phyloP scores from a whole-genome alignment of 208 protist genomes.

The Strigomonas culicis region DNA sequence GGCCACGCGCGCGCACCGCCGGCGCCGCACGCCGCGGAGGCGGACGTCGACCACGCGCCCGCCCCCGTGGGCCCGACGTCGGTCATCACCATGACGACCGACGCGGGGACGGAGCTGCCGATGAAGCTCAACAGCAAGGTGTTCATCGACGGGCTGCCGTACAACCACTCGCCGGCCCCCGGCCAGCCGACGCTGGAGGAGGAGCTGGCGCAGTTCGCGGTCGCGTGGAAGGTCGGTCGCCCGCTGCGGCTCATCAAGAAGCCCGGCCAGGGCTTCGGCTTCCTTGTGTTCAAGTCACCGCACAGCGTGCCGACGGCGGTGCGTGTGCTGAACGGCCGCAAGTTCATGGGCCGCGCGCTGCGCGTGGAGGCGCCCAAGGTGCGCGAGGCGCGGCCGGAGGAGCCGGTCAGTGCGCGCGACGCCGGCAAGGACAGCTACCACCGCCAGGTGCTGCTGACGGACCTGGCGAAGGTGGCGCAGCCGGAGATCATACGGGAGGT shows the following conservation, averaged over 20 bases:
- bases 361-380: slow-evolving; percentile 87
- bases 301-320: slow-evolving; percentile 84
- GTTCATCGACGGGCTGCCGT: slow-evolving; percentile 89
- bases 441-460: slow-evolving; percentile 83
- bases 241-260: slow-evolving; percentile 87
- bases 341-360: slow-evolving; percentile 84
- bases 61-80: slow-evolving; percentile 8
- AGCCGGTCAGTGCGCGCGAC: slow-evolving; percentile 34
- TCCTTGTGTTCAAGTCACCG: slow-evolving; percentile 82
- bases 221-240: slow-evolving; percentile 83
- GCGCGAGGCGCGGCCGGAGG: slow-evolving; percentile 37
- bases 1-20: background rate
- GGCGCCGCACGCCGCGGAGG: no score
- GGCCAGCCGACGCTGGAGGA: slow-evolving; percentile 71
- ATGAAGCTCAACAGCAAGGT: slow-evolving; percentile 86
- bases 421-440: slow-evolving; percentile 69
- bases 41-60: background rate
- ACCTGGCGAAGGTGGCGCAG: slow-evolving; percentile 77
- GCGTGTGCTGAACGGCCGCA: slow-evolving; percentile 81
- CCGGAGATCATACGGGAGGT: slow-evolving; percentile 88
- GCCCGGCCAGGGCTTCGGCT: slow-evolving; percentile 87
- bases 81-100: slow-evolving; percentile 67
- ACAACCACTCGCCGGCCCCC: slow-evolving; percentile 48
- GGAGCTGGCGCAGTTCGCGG: slow-evolving; percentile 77
- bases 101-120: slow-evolving; percentile 73